Evolutionary conservation across 1,284 basidiomycete genomes (phyloP), one percentile per base, ranked within the genome.

Genomic region (Schizopora paradoxa): DNA sequence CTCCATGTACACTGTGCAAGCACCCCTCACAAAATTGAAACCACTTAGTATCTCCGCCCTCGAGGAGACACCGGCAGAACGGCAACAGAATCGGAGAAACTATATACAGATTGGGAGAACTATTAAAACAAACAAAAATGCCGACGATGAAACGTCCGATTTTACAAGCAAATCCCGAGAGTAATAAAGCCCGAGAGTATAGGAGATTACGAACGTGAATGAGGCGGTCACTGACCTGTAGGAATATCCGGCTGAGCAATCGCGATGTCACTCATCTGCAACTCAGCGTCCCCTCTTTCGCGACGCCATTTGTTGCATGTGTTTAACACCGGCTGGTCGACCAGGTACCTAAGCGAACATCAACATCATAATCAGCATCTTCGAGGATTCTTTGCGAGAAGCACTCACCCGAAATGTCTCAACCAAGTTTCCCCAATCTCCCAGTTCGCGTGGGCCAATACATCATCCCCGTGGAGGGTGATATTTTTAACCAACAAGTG

Each of bases 361-460:
- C 21, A 16, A 33, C 29, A 22, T 21, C 41, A 41, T n/a, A n/a
- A 42, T 18, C 28, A 26, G 8, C 25, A 38, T 31, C 14, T 33
- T 34, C n/a, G 16, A 27, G 32, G 14, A 41, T 33, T 22, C 13
- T 31, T 44, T 46, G 34, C 13, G 36, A 18, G 43, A 31, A 48
- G 26, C 8, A 73, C 82, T 52, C 57, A 87, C 88, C 78, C 77
- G 57, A 88, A 93, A 61, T 84, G 78, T 47, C 77, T 74, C 38
- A 95, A 68, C 80, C 90, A 95, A 45, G 72, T 71, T 59, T 93
- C 90, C 5, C 76, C 73, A 41, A 94, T 74, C 63, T 95, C 91
- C 89, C 91, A 95, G 58, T 91, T 92, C 28, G 68, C 70, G 58
- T 94, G 89, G 4, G 84, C 83, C 14, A 95, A 71, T 23, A 91